Percentiles rank a stretch among this genome's conserved stretches.
These are phyloP conservation scores for Calycina herbarum DNA, from an alignment of 2,329 filamentous ascomycete species.

Conservation along the genomic window DNA sequence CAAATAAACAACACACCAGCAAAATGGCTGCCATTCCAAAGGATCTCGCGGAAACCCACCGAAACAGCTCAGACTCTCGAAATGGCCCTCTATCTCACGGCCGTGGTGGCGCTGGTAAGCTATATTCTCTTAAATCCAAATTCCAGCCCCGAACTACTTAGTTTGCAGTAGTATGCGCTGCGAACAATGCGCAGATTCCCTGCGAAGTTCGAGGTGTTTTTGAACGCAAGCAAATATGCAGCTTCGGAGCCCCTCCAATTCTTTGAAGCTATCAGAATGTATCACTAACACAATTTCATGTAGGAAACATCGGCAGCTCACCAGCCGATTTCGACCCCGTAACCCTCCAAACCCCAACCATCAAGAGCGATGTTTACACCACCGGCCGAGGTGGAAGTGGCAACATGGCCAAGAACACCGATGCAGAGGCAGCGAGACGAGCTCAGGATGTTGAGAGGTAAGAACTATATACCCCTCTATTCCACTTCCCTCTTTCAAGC, in stretches of 20 bases:
- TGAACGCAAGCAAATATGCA: not conserved
- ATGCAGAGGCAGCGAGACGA: constrained; percentile 71
- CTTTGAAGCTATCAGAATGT: constrained; percentile 2
- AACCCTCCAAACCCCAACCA: constrained; percentile 77
- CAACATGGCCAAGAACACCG: constrained; percentile 78
- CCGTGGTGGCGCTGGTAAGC: constrained; percentile 70
- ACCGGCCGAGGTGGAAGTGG: constrained; percentile 86
- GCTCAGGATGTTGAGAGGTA: constrained; percentile 81
- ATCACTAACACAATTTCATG: not conserved
- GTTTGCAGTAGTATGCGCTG: not conserved
- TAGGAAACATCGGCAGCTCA: constrained; percentile 65
- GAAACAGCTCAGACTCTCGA: constrained; percentile 27
- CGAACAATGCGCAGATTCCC: not conserved
- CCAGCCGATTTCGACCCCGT: constrained; percentile 51
- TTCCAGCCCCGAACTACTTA: not conserved
- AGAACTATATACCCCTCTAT: constrained; percentile 31
- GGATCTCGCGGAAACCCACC: constrained; percentile 21
- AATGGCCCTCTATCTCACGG: constrained; percentile 56
- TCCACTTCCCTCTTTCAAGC: not conserved
- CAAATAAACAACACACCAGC: not conserved
- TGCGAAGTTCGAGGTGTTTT: not conserved
- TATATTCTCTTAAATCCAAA: not conserved
- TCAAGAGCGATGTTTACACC: constrained; percentile 82
- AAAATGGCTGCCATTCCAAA: constrained; percentile 31
- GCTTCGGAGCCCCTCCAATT: not conserved